Evolutionary conservation across 1,139 yeast genomes (phyloP), one percentile per base, ranked within the genome.

Genomic region (Diutina rugosa): DNA sequence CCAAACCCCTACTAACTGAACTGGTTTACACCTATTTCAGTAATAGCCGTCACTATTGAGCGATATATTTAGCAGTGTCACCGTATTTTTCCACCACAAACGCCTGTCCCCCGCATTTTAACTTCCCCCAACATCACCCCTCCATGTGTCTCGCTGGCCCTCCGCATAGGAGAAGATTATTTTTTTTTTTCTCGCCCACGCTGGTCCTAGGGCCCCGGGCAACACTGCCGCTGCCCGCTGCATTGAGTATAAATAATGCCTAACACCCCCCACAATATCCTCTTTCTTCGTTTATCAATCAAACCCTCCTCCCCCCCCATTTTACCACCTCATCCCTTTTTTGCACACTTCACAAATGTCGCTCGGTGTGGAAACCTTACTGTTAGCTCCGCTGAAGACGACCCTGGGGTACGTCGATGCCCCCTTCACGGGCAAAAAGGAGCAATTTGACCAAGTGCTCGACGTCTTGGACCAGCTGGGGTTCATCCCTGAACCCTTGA

Each of bases 401-500:
- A 29, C 51, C 21, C 21, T 30, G 44, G 53, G 53, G 53, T 90
- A 91, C 73, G 81, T 82, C 59, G 81, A 87, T 56, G 76, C 82
- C 55, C 87, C 89, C 4, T 91, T 90, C 66, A 80, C 83, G 48
- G 96, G 95, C 48, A 90, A 89, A 68, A 87, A 85, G 64, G 79
- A 80, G 58, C 98, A 93, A 69, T 79, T 85, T 67, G 93, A 85
- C 60, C 79, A 81, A 57, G 97, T 93, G 51, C 81, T 90, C 71
- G 96, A 90, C 67, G 78, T 84, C 56, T 75, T 93, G 60, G 97
- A 90, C 67, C 77, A 81, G 59, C 83, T 86, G 55, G 97, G 97
- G 0, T 88, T 91, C 66, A 87, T 93, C 59, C 99, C 98, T 12
- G 96, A 89, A 64, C 72, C 81, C 56, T 76, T 90, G 63, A 87